Base-by-base conservation (phyloP, 164 flowering plant species). In the Cinnamomum chago region DNA sequence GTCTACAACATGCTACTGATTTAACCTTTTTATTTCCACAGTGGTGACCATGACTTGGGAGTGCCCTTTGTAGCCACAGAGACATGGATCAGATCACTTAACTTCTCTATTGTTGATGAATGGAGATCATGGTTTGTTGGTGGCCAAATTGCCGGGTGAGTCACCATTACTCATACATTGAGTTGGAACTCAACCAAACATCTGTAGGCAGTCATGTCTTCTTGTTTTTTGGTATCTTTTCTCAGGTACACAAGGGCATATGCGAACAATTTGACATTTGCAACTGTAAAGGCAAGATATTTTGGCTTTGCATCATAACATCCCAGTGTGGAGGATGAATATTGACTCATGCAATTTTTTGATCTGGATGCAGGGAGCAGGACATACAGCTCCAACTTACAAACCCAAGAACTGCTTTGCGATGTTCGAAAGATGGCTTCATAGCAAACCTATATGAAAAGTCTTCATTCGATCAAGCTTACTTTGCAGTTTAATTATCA, bases 131-230 rank as follows among this genome's bases (percentile, higher is more conserved):
- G 95, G 95, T 20, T 28, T 1, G 76, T 81, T 0, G 76, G 76
- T 18, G 82, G 81, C 65, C 88, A 89, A 81, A 73, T 86, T 72
- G 91, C 76, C 20, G 94, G 94, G 92, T 89, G 50, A n/a, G 83
- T 62, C 14, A 4, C 11, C 50, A 27, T 66, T 30, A 3, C 25
- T 62, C 25, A 10, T 22, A 15, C 62, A 15, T 15, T 15, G 14
- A 64, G 2, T 64, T 64, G 67, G 28, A 64, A 13, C 25, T 22
- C 28, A 64, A 12, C 25, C 67, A 64, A 11, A 6, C 12, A 35
- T 51, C 17, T 52, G 25, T 23, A 14, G 17, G 10, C 6, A 58
- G 13, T 40, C 15, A 25, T 18, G 1, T 15, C 25, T 3, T 23
- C 60, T 24, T 24, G 0, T 28, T 28, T 3, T 28, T 28, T 2